These are phyloP conservation scores for Nakataea oryzae DNA, from an alignment of 2,329 filamentous ascomycete genomes.

Conservation along the genomic window DNA sequence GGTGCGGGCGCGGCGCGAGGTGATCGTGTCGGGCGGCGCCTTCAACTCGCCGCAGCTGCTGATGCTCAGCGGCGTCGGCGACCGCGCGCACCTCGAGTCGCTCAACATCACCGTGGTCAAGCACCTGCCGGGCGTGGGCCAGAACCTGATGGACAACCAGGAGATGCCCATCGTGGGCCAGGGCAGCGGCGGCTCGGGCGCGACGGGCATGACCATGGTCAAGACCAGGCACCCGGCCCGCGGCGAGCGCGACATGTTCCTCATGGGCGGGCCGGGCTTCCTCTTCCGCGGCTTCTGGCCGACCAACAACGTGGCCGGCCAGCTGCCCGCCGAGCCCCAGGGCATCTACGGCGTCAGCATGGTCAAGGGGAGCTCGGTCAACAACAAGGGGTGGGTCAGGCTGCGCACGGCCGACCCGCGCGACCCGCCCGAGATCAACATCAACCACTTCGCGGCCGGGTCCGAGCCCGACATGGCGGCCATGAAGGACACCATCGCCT, in stretches of 20 bases:
- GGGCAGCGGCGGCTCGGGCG: slow-evolving; percentile 9
- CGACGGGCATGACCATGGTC: slow-evolving; percentile 14
- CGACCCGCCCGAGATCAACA: slow-evolving; percentile 52
- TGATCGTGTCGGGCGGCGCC: slow-evolving; percentile 38
- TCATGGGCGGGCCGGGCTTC: slow-evolving; percentile 38
- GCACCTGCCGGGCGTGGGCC: slow-evolving; percentile 36
- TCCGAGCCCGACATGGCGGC: slow-evolving; percentile 32
- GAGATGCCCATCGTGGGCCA: slow-evolving; percentile 23
- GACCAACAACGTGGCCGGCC: slow-evolving; percentile 20
- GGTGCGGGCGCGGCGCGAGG: slow-evolving; percentile 24
- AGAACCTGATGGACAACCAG: slow-evolving; percentile 36
- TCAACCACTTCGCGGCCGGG: slow-evolving; percentile 44
- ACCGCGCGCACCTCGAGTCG: slow-evolving; percentile 21
- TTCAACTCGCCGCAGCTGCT: slow-evolving; percentile 42
- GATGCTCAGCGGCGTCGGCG: slow-evolving; percentile 22
- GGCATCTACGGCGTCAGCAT: slow-evolving; percentile 24
- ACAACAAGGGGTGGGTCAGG: slow-evolving; percentile 51
- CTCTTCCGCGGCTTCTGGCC: slow-evolving; percentile 46
- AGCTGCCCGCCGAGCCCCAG: slow-evolving; percentile 16
- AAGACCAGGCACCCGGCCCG: slow-evolving; percentile 21
- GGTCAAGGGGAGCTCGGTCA: slow-evolving; percentile 33
- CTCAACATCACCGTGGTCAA: slow-evolving; percentile 32
- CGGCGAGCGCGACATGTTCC: slow-evolving; percentile 37
- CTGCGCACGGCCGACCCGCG: slow-evolving; percentile 49
- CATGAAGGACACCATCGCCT: slow-evolving; percentile 21